Evolutionary conservation across 1,284 basidiomycete genomes (phyloP), one percentile per base, ranked within the genome.

Genomic region (Malassezia dermatis): DNA sequence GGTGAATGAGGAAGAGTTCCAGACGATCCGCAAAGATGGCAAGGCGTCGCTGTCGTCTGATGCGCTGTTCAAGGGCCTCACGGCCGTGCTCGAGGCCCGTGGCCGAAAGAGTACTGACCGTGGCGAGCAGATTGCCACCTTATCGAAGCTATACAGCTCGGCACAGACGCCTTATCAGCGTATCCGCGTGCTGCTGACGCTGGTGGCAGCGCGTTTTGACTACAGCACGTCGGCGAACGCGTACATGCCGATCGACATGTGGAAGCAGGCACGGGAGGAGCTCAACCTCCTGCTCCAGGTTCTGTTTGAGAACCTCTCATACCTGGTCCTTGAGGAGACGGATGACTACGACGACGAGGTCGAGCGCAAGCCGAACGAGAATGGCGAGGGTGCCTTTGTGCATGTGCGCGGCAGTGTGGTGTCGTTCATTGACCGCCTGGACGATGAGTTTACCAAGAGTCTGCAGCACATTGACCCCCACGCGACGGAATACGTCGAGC

Each of bases 391-490:
- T 42, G 53, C 54, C 23, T 50, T 61, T 28, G 69, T 74, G 10
- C 62, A 60, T 7, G 69, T 74, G 13, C 69, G 71, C 31, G 71
- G 71, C 45, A 67, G 65, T 58, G 65, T 72, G 56, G 72, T 73
- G 64, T 66, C 66, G 72, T 88, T 95, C 68, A 82, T 99, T 47
- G 94, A 99, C 76, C 85, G 93, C 56, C 78, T 99, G 49, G 94
- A 98, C 76, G 94, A 98, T 70, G 94, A 99, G 78, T 98, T 99
- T 77, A 96, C 89, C 48, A 89, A 88, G 77, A 93, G 89, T 70
- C 78, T 99, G 49, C 94, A 98, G 81, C 89, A 96, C 75, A 91
- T 95, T 64, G 94, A 99, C 73, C 93, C 94, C 13, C 94, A 98
- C 75, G 89, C 94, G 4, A 88, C 88, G 47, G 94, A 99, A 77